These are phyloP conservation scores for Aspergillus carbonarius DNA, from an alignment of 2,329 filamentous ascomycete genomes.

Conservation along the genomic window DNA sequence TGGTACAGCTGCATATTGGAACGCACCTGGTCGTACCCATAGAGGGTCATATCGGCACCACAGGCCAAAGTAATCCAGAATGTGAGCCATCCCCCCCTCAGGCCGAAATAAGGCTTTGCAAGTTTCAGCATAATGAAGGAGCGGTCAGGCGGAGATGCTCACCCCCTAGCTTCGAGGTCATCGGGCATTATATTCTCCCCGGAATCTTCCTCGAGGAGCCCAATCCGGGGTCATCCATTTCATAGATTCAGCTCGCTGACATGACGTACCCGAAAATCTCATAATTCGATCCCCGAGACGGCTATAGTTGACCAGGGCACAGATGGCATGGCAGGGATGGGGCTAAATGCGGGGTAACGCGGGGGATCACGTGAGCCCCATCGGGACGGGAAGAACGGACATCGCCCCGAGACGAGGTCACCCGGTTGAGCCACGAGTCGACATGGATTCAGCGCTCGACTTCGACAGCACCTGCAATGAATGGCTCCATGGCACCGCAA, in stretches of 20 bases:
- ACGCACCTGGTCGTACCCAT: conserved; percentile 21
- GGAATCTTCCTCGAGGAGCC: too few species aligned
- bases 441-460: neutral
- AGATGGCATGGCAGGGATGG: too few species aligned
- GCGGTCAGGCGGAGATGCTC: neutral
- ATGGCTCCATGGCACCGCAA: neutral
- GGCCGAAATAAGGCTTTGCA: neutral
- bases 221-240: too few species aligned
- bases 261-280: too few species aligned
- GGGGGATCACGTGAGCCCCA: neutral
- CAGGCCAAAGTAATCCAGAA: conserved; percentile 25
- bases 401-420: neutral
- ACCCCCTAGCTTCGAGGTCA: too few species aligned
- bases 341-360: neutral
- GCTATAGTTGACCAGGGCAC: too few species aligned
- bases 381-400: neutral
- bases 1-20: neutral
- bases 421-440: neutral
- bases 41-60: conserved; percentile 22
- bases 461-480: neutral
- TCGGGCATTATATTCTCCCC: neutral
- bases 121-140: neutral
- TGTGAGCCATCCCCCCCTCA: conserved; percentile 20
- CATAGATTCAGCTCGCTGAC: too few species aligned
- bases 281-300: too few species aligned